Evolutionary conservation across 176 grass and related monocot genomes (phyloP), one percentile per base, ranked within the genome.

Genomic region (Oryza nivara): DNA sequence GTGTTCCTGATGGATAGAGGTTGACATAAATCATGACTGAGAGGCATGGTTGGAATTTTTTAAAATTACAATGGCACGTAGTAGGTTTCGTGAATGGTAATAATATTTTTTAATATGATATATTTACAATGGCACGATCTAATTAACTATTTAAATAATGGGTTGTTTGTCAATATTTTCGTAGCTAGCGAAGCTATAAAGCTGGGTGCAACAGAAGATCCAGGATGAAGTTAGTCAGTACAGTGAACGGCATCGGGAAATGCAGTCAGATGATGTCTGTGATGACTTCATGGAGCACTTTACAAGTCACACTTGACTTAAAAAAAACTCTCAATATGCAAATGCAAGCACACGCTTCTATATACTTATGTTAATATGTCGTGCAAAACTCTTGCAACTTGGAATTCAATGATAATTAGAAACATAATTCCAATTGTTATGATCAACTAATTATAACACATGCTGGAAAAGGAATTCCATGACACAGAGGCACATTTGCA

Each of bases 271-370:
- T 82, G 68, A 82, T 19, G 68, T 72, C 9, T 30, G 80, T 16
- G 22, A 82, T 72, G 80, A 82, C 80, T 45, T 82, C 51, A 73
- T 45, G 15, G 35, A 64, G 20, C 52, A 82, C 26, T 63, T 61
- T 25, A 19, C 10, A 73, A 13, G n/a, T 63, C 80, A 63, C 35
- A 72, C 68, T 60, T 56, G 11, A 2, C 3, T 7, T 32, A 3
- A 47, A 8, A 8, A 8, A 44, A 64, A 36, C 14, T 9, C 15
- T 7, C 2, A 17, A 12, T 26, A 48, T 8, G 11, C 32, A 44
- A 78, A 9, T 63, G 52, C 54, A 13, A 65, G 11, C 46, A 48
- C 15, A 38, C 32, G 17, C 6, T 16, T 38, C 20, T 41, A 41
- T 8, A 41, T n/a, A 13, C 1, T 28, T 28, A 28, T 47, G 11